These are phyloP conservation scores for Talaromyces nanjingensis DNA, from an alignment of 495 filamentous ascomycete species.

Conservation along the genomic window DNA sequence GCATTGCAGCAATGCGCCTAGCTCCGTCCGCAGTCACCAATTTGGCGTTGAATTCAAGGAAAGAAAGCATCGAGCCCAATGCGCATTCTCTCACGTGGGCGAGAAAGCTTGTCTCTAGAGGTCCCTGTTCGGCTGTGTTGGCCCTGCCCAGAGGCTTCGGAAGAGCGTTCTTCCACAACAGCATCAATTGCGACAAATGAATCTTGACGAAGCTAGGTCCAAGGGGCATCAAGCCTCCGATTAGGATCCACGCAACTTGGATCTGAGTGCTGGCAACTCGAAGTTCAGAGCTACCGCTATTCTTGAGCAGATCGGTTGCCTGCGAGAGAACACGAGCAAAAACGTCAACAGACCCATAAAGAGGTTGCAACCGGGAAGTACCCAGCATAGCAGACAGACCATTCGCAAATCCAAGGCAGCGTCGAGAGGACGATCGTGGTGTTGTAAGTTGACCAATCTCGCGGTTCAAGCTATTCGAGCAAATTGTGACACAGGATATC, in stretches of 20 bases:
- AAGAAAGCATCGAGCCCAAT: constrained; percentile 80
- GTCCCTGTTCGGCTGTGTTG: constrained; percentile 70
- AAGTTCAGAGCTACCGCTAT: constrained; percentile 83
- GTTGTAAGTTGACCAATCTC: constrained; percentile 73
- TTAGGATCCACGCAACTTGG: constrained; percentile 95
- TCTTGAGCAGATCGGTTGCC: constrained; percentile 88
- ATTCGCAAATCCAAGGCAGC: constrained; percentile 89
- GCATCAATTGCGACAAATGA: constrained; percentile 85
- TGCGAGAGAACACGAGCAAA: constrained; percentile 87
- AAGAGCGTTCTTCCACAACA: constrained; percentile 97
- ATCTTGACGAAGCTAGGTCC: constrained; percentile 99
- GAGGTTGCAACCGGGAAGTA: constrained; percentile 75
- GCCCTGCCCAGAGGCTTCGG: constrained; percentile 91
- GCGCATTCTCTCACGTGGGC: constrained; percentile 95
- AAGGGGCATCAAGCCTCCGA: constrained; percentile 92
- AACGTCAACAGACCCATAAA: constrained; percentile 93
- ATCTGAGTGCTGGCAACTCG: constrained; percentile 90
- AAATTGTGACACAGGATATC: constrained; percentile 84
- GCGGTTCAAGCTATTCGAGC: constrained; percentile 89
- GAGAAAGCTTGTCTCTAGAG: constrained; percentile 85
- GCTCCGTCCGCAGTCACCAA: constrained; percentile 90
- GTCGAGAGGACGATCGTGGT: constrained; percentile 69
- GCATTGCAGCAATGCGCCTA: constrained; percentile 84
- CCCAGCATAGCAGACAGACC: constrained; percentile 88
- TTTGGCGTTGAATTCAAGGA: constrained; percentile 89